These are phyloP conservation scores for Corymbia citriodora DNA, from an alignment of 441 rosid genomes.

Conservation along the genomic window DNA sequence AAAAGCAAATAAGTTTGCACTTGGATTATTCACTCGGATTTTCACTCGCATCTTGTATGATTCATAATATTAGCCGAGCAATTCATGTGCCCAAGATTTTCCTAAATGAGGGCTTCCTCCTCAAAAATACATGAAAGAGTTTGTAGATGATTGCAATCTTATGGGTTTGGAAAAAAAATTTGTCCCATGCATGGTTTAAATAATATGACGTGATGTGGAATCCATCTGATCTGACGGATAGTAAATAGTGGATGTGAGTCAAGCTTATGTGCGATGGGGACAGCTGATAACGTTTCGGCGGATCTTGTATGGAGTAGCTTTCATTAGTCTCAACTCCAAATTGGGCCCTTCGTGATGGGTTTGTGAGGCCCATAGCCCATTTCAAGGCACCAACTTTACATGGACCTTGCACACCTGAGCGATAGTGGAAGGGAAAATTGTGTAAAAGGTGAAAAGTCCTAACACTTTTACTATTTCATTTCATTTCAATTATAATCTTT, in stretches of 20 bases:
- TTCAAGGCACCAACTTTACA: neutral
- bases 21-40: neutral
- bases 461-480: too few relatives aligned
- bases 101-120: neutral
- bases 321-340: neutral
- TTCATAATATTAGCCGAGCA: neutral
- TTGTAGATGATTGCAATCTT: neutral
- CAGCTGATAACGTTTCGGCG: neutral
- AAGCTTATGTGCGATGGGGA: neutral
- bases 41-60: neutral
- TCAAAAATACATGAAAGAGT: neutral
- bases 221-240: neutral
- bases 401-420: neutral
- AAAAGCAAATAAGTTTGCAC: neutral
- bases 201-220: neutral
- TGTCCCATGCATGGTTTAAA: neutral
- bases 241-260: neutral
- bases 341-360: neutral
- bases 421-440: neutral
- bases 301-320: neutral
- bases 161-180: neutral
- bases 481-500: too few relatives aligned
- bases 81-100: neutral
- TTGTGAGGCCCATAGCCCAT: neutral
- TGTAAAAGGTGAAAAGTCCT: too few relatives aligned